Conservation (phyloP, 495 filamentous ascomycete genomes). For the Penicillium parvum region DNA sequence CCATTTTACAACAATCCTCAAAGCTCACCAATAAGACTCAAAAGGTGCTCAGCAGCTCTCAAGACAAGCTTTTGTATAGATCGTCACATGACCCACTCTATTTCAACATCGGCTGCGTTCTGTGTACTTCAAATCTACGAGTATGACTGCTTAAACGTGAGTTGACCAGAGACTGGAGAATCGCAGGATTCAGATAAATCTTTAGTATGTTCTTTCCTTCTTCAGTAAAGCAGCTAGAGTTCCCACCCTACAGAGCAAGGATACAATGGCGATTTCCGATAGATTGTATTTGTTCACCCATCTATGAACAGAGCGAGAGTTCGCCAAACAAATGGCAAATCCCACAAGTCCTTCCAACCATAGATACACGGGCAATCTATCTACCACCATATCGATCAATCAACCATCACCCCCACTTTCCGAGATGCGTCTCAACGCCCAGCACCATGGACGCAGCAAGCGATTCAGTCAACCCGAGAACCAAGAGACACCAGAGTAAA, state of each 20-base stretch:
- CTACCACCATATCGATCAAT: constrained; percentile 9
- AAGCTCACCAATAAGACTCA: too few species aligned
- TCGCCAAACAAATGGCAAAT: constrained; percentile 1
- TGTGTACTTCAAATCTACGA: too few species aligned
- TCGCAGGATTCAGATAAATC: too few species aligned
- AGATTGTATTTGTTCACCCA: constrained; percentile 9
- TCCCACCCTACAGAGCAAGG: too few species aligned
- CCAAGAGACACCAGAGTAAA: constrained; percentile 6
- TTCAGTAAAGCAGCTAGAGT: not conserved
- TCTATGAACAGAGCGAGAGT: constrained; percentile 1
- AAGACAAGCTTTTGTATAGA: too few species aligned
- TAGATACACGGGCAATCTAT: constrained; percentile 10
- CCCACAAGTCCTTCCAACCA: not conserved
- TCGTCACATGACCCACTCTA: too few species aligned
- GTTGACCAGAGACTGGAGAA: too few species aligned
- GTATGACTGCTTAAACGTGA: too few species aligned
- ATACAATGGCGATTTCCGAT: too few species aligned
- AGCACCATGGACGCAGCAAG: constrained; percentile 4
- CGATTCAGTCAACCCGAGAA: constrained; percentile 8
- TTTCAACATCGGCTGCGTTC: too few species aligned
- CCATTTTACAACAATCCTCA: too few species aligned
- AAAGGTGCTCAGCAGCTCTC: too few species aligned
- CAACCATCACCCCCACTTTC: constrained; percentile 4
- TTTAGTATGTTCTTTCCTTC: not conserved
- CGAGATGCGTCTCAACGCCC: not conserved